Conservation (phyloP, 2,329 filamentous ascomycete species). For the Aspergillus latus region DNA sequence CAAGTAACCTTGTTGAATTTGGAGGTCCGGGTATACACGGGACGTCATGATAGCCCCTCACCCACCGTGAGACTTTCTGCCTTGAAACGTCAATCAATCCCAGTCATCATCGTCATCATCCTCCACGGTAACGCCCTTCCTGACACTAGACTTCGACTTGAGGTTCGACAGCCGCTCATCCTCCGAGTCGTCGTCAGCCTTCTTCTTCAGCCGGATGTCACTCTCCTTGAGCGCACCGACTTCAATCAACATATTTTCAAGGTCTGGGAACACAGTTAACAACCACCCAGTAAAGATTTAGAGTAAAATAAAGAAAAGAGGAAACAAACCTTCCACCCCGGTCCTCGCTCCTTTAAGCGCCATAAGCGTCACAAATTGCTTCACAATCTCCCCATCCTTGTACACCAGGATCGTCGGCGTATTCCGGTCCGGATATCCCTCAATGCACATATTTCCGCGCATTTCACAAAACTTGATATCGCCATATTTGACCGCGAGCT, state of each 20-base stretch:
- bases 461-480: constrained; percentile 99
- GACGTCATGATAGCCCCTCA: not conserved
- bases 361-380: constrained; percentile 85
- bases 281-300: not conserved
- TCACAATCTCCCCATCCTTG: constrained; percentile 85
- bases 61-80: no score
- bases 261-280: constrained; percentile 46
- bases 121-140: constrained; percentile 43
- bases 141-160: constrained; percentile 54
- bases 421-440: constrained; percentile 92
- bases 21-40: not conserved
- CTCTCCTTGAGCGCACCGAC: constrained; percentile 75
- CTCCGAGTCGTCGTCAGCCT: constrained; percentile 51
- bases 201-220: constrained; percentile 70
- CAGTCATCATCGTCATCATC: constrained; percentile 52
- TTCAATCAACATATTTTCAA: constrained; percentile 79
- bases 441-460: constrained; percentile 85
- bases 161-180: constrained; percentile 52
- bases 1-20: not conserved
- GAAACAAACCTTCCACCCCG: constrained; percentile 55
- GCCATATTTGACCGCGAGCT: constrained; percentile 79
- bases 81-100: constrained; percentile 44
- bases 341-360: constrained; percentile 73
- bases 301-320: not conserved
- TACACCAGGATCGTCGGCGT: constrained; percentile 93